These are phyloP conservation scores for Filobasidium floriforme DNA, from an alignment of 768 basidiomycete genomes.

Conservation along the genomic window DNA sequence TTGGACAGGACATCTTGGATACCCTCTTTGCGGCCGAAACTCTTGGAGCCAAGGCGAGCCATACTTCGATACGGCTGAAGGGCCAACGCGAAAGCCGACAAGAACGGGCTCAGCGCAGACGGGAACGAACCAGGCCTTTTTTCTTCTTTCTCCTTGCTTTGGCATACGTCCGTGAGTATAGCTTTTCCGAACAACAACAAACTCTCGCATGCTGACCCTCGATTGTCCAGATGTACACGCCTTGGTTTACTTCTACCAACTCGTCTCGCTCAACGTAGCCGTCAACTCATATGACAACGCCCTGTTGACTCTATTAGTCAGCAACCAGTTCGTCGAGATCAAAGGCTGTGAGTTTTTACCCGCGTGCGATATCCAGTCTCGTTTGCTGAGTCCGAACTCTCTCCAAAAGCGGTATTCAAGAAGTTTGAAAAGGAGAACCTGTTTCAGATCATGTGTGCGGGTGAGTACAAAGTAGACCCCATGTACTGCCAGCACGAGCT, in stretches of 20 bases:
- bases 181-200: neutral
- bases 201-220: neutral
- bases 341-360: conserved; percentile 61
- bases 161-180: conserved; percentile 65
- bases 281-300: conserved; percentile 97
- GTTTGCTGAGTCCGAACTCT: neutral
- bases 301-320: conserved; percentile 82
- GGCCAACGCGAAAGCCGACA: neutral
- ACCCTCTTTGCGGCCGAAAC: conserved; percentile 92
- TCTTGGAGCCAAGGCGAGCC: conserved; percentile 51
- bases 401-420: conserved; percentile 67
- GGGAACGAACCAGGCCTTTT: conserved; percentile 61
- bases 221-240: conserved; percentile 66
- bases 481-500: neutral
- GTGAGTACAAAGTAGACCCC: conserved; percentile 47
- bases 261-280: conserved; percentile 90
- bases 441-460: conserved; percentile 97
- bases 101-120: conserved; percentile 46
- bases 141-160: conserved; percentile 75
- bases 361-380: neutral
- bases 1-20: conserved; percentile 95
- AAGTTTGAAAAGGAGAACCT: conserved; percentile 98
- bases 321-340: conserved; percentile 98
- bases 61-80: neutral
- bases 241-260: conserved; percentile 91